Percentiles rank a stretch among this genome's conserved stretches.
Conservation (phyloP, 345 rosid genomes). For the Adansonia digitata region DNA sequence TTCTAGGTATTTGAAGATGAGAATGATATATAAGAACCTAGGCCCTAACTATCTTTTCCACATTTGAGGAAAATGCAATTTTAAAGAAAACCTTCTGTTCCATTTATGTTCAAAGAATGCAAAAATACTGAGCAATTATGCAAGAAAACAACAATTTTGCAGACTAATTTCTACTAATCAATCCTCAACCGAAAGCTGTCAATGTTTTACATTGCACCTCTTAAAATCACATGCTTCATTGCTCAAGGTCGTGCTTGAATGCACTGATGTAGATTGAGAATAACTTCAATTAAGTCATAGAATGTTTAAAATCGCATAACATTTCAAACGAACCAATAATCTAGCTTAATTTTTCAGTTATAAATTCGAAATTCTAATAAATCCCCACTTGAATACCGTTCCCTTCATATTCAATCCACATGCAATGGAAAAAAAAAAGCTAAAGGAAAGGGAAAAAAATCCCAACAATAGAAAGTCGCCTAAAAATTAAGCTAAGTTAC, state of each 20-base stretch:
- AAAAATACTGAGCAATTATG: neutral
- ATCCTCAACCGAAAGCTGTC: neutral
- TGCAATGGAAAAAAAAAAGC: neutral
- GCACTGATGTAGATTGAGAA: neutral
- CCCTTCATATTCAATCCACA: neutral
- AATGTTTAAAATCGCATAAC: neutral
- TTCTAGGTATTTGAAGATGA: neutral
- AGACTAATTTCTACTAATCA: neutral
- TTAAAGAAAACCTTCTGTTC: neutral
- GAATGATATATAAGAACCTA: neutral
- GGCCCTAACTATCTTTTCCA: neutral
- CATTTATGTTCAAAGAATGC: neutral
- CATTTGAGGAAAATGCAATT: neutral
- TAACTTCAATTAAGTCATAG: neutral
- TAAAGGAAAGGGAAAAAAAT: neutral
- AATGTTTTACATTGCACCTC: neutral
- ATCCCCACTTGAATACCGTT: neutral
- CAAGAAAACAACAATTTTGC: neutral
- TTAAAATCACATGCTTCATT: neutral
- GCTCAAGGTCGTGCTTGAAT: neutral
- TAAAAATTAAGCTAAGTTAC: neutral
- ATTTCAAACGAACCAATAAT: neutral
- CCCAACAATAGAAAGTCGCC: neutral
- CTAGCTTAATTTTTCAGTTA: neutral
- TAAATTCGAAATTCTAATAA: neutral